A percentile compares a stretch with the other conserved stretches of the same genome.
Conservation (phyloP, 2,329 filamentous ascomycete species). For the Scedosporium apiospermum region DNA sequence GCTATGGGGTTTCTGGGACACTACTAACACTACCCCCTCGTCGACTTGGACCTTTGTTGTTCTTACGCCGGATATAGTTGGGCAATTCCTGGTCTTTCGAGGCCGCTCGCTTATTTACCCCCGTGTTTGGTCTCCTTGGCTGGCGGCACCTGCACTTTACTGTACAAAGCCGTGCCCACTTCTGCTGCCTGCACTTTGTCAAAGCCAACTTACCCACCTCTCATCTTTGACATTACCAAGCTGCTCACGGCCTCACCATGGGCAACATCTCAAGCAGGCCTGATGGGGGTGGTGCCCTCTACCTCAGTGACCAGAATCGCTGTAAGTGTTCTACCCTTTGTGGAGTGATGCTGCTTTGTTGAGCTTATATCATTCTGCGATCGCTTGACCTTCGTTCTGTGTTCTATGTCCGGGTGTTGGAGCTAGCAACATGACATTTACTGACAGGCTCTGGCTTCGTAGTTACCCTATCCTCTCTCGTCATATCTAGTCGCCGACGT, state of each 20-base stretch:
- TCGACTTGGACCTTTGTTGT: background rate
- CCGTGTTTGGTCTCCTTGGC: background rate
- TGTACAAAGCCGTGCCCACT: no score
- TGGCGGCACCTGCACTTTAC: no score
- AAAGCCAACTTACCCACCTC: no score
- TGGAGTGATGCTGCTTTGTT: conserved; percentile 8
- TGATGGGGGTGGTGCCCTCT: conserved; percentile 73
- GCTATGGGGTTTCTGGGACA: background rate
- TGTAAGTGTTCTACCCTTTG: conserved; percentile 46
- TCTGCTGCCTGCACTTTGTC: no score
- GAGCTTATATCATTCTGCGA: background rate
- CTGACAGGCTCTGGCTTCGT: conserved; percentile 15
- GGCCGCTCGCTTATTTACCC: background rate
- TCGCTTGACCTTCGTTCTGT: conserved; percentile 2
- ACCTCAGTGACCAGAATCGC: conserved; percentile 83
- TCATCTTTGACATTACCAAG: no score
- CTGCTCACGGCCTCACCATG: conserved; percentile 49
- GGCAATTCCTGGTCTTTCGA: background rate
- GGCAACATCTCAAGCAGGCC: conserved; percentile 84
- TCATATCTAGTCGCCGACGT: conserved; percentile 69
- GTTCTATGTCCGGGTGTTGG: background rate
- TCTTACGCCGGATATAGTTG: background rate
- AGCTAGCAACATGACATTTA: background rate
- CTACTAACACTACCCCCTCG: background rate
- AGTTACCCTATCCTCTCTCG: conserved; percentile 84